Base-by-base conservation (phyloP, 1,284 basidiomycete species). In the Trametes hirsuta region DNA sequence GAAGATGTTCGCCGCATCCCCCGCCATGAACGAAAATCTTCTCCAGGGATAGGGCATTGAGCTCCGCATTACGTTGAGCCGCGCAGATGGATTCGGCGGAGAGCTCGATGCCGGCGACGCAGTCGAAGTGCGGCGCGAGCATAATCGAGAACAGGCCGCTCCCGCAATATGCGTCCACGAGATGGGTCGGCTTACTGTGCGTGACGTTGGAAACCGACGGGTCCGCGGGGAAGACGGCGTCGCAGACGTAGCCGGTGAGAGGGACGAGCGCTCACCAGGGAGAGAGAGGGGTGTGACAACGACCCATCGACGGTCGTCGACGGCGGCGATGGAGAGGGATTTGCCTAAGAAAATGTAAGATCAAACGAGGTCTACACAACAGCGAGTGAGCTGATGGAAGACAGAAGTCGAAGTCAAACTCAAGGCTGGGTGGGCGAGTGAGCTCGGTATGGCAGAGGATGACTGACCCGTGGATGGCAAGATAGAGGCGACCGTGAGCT, bases 151-250 rank as follows among this genome's bases (percentile, higher is more conserved):
- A 98, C 49, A 98, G 82, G 0, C 97, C 97, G 5, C 88, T 88
- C 39, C 94, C 94, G 73, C 94, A 96, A 76, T 97, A 97, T 1
- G 94, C 88, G 72, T 97, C 94, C 36, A 97, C 91, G 25, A 97
- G 86, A 72, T 95, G 93, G 0, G 91, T 93, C 1, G 90, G 87
- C 2, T 67, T 51, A 1, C 47, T 39, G n/a, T 37, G 21, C 4
- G 44, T 39, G 25, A 24, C 21, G 47, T 15, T 49, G 9, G 77
- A 24, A 41, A 4, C 35, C 53, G 24, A 4, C 1, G 35, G 11
- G 18, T 42, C 15, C 40, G 60, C 18, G 11, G 67, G 79, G 70
- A 91, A 87, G 68, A 95, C 87, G 47, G 90, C 86, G 42, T 88
- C 81, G 55, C 84, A 84, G 57, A 97, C 93, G 75, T 96, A 95